Evolutionary conservation across 768 basidiomycete genomes (phyloP).

Genomic region (Dioszegia hungarica): DNA sequence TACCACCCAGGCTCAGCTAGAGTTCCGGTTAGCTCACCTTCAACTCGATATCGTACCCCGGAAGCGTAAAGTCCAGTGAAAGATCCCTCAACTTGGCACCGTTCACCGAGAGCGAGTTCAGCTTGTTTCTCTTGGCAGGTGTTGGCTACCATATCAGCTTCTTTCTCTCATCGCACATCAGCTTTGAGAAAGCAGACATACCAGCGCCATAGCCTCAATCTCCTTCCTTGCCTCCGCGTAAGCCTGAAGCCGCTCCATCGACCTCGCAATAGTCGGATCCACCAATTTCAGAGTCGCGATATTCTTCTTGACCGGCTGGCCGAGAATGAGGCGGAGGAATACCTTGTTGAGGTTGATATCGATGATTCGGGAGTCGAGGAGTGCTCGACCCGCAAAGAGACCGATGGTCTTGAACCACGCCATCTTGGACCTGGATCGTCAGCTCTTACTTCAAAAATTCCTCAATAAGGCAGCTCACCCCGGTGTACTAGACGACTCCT

Average conservation of each 20-base stretch:
- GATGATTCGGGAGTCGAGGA: conserved; percentile 95
- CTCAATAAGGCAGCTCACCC: conserved; percentile 22
- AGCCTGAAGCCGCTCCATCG: conserved; percentile 70
- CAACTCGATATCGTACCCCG: conserved; percentile 90
- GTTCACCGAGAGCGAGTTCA: conserved; percentile 35
- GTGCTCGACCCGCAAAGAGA: conserved; percentile 92
- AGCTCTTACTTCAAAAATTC: background rate
- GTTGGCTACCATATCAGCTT: conserved; percentile 10
- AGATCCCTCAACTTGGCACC: conserved; percentile 75
- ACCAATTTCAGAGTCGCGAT: conserved; percentile 78
- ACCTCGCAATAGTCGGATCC: conserved; percentile 77
- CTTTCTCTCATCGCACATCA: background rate
- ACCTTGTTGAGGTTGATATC: conserved; percentile 90
- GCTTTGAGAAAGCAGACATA: conserved; percentile 16
- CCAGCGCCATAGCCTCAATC: conserved; percentile 54
- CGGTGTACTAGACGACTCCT: conserved; percentile 17
- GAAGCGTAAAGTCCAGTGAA: conserved; percentile 90
- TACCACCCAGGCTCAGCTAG: background rate
- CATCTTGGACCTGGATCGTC: conserved; percentile 62
- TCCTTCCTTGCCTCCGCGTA: conserved; percentile 48
- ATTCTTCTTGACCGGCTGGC: conserved; percentile 76
- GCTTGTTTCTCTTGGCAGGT: conserved; percentile 35
- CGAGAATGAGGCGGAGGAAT: conserved; percentile 86
- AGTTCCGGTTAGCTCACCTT: conserved; percentile 57
- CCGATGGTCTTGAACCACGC: conserved; percentile 86